These are phyloP conservation scores for Carex myosuroides DNA, from an alignment of 176 grass and related monocot genomes.

Conservation along the genomic window DNA sequence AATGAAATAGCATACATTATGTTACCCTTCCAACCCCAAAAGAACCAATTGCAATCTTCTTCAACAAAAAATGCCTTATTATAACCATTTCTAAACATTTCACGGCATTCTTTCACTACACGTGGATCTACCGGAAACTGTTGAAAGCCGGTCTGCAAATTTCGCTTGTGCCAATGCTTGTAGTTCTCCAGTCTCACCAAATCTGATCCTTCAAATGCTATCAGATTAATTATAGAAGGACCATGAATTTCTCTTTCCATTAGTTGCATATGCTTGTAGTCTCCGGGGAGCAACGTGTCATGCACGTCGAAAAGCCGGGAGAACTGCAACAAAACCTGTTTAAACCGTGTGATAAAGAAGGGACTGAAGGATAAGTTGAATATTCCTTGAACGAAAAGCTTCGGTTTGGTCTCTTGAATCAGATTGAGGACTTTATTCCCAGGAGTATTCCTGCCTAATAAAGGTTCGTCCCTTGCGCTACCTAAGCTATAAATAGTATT, in stretches of 20 bases:
- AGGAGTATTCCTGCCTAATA: constrained; percentile 19
- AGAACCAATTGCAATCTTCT: constrained; percentile 29
- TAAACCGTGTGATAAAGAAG: constrained; percentile 23
- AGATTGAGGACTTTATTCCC: constrained; percentile 30
- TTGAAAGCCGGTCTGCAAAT: constrained; percentile 16
- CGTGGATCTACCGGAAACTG: constrained; percentile 21
- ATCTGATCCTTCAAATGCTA: constrained; percentile 8
- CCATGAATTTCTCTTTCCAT: not conserved
- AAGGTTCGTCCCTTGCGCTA: constrained; percentile 29
- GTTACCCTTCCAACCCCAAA: constrained; percentile 33
- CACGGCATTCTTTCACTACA: not conserved
- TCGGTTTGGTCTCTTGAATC: constrained; percentile 33
- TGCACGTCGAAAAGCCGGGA: not conserved
- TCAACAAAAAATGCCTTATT: constrained; percentile 18
- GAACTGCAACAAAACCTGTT: constrained; percentile 31
- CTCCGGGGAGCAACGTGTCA: not conserved
- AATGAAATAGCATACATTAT: constrained; percentile 6
- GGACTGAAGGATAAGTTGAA: not conserved
- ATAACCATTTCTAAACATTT: not conserved
- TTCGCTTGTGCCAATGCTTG: constrained; percentile 28
- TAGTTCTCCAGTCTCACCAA: not conserved
- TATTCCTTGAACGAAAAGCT: not conserved
- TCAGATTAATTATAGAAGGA: not conserved
- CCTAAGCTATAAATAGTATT: constrained; percentile 27
- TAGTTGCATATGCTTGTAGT: not conserved